phyloP scores from a whole-genome alignment of 257 asterid genomes.

The Solanum ahanhuiri region DNA sequence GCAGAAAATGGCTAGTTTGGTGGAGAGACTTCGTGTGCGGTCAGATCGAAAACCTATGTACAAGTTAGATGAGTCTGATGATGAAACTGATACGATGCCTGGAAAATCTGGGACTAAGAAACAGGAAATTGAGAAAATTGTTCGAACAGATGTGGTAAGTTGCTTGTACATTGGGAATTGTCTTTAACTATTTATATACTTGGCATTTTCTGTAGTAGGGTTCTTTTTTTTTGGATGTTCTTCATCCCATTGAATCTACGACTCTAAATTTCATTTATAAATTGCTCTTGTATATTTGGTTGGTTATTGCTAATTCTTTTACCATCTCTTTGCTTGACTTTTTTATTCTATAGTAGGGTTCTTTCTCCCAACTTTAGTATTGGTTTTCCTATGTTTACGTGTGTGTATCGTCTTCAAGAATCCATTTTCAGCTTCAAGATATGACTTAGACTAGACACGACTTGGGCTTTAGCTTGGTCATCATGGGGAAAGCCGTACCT shows the following conservation, averaged over 20 bases:
- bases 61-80: conserved; percentile 87
- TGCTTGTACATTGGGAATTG: not conserved
- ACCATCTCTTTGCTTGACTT: not conserved
- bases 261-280: not conserved
- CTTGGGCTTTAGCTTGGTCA: not conserved
- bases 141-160: conserved; percentile 32
- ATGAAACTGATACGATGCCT: conserved; percentile 31
- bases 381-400: not conserved
- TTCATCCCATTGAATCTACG: not conserved
- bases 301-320: not conserved
- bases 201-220: not conserved
- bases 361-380: not conserved
- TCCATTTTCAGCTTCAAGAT: not conserved
- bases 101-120: conserved; percentile 19
- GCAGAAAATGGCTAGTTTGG: conserved; percentile 41
- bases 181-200: not conserved
- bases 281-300: not conserved
- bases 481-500: not conserved
- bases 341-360: not conserved
- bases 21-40: conserved; percentile 59
- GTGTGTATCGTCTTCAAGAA: not conserved
- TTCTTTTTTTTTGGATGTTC: not conserved
- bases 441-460: not conserved
- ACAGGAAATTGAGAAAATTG: conserved; percentile 24
- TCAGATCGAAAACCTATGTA: conserved; percentile 79